phyloP scores from a whole-genome alignment of 169 alveolate genomes.

The Plasmodium knowlesi region DNA sequence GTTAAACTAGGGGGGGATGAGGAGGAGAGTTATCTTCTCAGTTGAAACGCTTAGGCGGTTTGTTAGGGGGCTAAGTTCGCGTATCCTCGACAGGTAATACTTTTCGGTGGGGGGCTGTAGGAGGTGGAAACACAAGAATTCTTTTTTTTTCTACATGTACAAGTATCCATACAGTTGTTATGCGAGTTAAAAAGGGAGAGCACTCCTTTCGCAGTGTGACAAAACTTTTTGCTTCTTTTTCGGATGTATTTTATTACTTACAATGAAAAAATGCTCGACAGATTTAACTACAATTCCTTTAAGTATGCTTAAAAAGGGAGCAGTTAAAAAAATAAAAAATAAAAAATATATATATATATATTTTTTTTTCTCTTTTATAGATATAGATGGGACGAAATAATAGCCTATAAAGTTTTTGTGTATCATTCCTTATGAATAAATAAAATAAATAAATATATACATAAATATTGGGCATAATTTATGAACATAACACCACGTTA shows the following conservation, averaged over 20 bases:
- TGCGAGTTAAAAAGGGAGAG: background rate
- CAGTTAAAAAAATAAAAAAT: background rate
- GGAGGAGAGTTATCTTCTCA: background rate
- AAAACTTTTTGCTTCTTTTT: background rate
- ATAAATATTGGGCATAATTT: background rate
- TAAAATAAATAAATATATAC: too few relatives aligned
- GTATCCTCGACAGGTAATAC: background rate
- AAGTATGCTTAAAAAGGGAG: background rate
- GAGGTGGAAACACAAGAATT: background rate
- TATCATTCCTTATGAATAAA: background rate
- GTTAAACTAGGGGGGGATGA: background rate
- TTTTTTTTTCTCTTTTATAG: background rate
- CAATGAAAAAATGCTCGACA: background rate
- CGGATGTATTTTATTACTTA: background rate
- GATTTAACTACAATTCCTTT: background rate
- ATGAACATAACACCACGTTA: background rate
- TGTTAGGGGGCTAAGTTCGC: background rate
- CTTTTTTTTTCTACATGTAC: background rate
- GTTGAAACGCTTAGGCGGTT: background rate
- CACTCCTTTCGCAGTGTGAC: background rate
- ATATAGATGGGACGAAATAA: background rate
- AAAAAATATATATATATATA: too few relatives aligned
- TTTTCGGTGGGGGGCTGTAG: background rate
- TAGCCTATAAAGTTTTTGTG: background rate
- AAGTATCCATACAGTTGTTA: background rate